Percentiles rank a stretch among this genome's conserved stretches.
Conservation (phyloP, 1,284 basidiomycete genomes). For the Exobasidium rhododendri region DNA sequence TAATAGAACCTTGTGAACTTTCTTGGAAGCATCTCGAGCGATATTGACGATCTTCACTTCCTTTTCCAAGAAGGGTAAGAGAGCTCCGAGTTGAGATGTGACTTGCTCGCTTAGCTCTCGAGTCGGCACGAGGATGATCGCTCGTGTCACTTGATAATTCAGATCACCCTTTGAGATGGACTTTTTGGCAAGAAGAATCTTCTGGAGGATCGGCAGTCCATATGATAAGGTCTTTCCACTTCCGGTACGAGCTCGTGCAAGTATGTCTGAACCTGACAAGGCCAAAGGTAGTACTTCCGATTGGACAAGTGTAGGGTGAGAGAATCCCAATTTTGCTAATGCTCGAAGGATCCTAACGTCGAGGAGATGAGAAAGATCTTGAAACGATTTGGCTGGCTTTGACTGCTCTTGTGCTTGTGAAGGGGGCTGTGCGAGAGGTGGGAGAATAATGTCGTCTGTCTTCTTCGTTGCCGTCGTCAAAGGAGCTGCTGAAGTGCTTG, state of each 20-base stretch:
- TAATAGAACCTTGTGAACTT: slow-evolving; percentile 78
- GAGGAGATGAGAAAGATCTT: slow-evolving; percentile 16
- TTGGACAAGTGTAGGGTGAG: slow-evolving; percentile 77
- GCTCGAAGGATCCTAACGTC: slow-evolving; percentile 67
- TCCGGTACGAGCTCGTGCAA: slow-evolving; percentile 89
- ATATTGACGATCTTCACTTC: slow-evolving; percentile 72
- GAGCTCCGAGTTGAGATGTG: slow-evolving; percentile 65
- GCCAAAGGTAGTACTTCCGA: slow-evolving; percentile 74
- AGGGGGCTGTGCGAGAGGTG: neutral
- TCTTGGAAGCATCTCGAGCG: slow-evolving; percentile 62
- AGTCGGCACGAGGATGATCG: slow-evolving; percentile 87
- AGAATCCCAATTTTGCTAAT: slow-evolving; percentile 75
- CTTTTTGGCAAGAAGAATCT: slow-evolving; percentile 75
- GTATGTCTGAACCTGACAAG: slow-evolving; percentile 83
- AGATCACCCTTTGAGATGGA: slow-evolving; percentile 53
- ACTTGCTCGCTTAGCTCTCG: slow-evolving; percentile 91
- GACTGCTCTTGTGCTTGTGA: neutral
- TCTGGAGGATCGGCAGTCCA: slow-evolving; percentile 84
- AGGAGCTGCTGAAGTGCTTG: neutral
- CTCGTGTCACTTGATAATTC: slow-evolving; percentile 66
- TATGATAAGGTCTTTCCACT: slow-evolving; percentile 98
- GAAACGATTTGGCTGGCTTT: neutral
- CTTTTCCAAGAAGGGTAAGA: slow-evolving; percentile 71
- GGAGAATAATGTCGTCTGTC: neutral
- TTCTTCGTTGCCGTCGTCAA: neutral